These are phyloP conservation scores for Phytophthora melonis DNA, from an alignment of 352 stramenopile species.

Conservation along the genomic window DNA sequence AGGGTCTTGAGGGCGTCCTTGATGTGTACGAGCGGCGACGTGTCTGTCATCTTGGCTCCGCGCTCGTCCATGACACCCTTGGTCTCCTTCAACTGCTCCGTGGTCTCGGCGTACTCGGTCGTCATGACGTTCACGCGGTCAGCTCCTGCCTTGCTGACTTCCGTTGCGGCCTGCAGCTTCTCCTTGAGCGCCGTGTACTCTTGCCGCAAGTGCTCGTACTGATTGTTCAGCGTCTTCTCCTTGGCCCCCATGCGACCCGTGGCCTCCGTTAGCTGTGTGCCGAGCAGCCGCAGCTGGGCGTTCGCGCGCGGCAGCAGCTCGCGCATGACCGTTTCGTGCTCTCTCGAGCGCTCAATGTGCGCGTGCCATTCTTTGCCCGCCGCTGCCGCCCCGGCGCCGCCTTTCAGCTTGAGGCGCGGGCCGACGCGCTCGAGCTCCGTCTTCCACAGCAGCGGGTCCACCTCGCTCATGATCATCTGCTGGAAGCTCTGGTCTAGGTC, in stretches of 20 bases:
- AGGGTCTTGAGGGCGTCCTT: slow-evolving; percentile 87
- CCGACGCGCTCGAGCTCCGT: slow-evolving; percentile 87
- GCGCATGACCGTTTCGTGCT: slow-evolving; percentile 72
- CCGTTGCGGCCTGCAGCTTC: slow-evolving; percentile 64
- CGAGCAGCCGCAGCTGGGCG: slow-evolving; percentile 71
- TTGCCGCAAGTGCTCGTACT: slow-evolving; percentile 75
- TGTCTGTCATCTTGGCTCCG: slow-evolving; percentile 89
- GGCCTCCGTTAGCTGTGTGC: slow-evolving; percentile 63
- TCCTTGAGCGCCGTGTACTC: slow-evolving; percentile 77
- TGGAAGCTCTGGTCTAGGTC: slow-evolving; percentile 78
- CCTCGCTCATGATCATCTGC: slow-evolving; percentile 88
- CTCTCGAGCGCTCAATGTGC: slow-evolving; percentile 81
- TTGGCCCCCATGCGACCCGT: slow-evolving; percentile 71
- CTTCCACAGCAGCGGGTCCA: slow-evolving; percentile 85
- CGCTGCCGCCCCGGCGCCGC: slow-evolving; percentile 57
- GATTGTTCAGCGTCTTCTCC: slow-evolving; percentile 85
- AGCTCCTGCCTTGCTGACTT: slow-evolving; percentile 71
- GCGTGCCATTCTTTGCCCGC: slow-evolving; percentile 78
- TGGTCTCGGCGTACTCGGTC: slow-evolving; percentile 73
- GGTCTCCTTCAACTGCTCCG: slow-evolving; percentile 78
- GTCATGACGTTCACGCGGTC: slow-evolving; percentile 85
- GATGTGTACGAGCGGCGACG: slow-evolving; percentile 84
- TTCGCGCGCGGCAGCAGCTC: slow-evolving; percentile 66
- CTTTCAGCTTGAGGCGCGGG: slow-evolving; percentile 70
- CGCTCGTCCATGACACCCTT: slow-evolving; percentile 85